phyloP scores from a whole-genome alignment of 306 rosid genomes.

The Trifolium fragiferum region DNA sequence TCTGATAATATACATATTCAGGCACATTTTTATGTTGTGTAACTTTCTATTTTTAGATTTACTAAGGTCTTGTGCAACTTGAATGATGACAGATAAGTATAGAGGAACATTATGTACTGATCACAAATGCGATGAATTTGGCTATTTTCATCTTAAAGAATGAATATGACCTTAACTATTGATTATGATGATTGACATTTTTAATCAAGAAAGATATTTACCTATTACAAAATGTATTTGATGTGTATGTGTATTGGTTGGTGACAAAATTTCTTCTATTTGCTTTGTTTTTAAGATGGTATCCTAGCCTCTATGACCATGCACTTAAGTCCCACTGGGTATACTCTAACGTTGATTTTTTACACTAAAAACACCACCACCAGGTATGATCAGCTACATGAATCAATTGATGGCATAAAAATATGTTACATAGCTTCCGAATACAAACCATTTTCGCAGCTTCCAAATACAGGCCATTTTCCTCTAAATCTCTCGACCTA shows the following conservation, averaged over 20 bases:
- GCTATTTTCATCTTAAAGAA: neutral
- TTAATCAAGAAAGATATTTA: neutral
- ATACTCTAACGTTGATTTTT: neutral
- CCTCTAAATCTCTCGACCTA: neutral
- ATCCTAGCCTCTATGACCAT: neutral
- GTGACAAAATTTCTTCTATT: neutral
- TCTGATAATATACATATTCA: slow-evolving; percentile 31
- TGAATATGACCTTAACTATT: neutral
- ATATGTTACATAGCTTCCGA: neutral
- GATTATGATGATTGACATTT: slow-evolving; percentile 12
- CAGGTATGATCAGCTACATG: neutral
- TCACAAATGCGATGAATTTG: neutral
- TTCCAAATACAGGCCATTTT: neutral
- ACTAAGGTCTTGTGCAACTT: slow-evolving; percentile 1
- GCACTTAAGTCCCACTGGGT: neutral
- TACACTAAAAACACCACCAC: neutral
- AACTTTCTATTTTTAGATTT: slow-evolving; percentile 15
- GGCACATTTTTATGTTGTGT: slow-evolving; percentile 8
- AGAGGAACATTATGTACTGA: neutral
- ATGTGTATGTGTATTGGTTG: neutral
- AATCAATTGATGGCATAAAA: neutral
- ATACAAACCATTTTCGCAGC: neutral
- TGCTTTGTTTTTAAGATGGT: neutral
- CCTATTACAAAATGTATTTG: slow-evolving; percentile 3
- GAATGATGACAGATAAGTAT: slow-evolving; percentile 9